A percentile compares a stretch with the other conserved stretches of the same genome.
phyloP scores from a whole-genome alignment of 163 green algal genomes.

The Prototheca cutis region DNA sequence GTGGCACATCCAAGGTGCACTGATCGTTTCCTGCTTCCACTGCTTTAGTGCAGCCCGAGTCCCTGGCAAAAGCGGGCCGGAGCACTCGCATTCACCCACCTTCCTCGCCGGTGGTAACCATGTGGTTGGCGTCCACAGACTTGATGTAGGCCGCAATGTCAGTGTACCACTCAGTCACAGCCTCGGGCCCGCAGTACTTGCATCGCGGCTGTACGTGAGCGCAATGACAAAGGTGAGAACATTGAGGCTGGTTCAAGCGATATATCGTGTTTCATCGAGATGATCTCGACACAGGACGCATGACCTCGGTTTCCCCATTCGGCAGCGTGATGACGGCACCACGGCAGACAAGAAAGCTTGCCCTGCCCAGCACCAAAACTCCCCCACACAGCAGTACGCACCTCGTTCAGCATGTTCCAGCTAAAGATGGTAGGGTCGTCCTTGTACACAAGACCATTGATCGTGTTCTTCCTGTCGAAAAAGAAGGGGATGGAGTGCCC shows the following conservation, averaged over 20 bases:
- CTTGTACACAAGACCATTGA: constrained; percentile 36
- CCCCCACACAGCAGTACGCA: no score
- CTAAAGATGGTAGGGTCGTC: constrained; percentile 53
- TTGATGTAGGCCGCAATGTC: constrained; percentile 16
- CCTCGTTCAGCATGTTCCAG: constrained; percentile 15
- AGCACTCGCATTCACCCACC: no score
- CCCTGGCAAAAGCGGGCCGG: no score
- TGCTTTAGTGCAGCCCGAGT: no score
- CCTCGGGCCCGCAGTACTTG: constrained; percentile 19
- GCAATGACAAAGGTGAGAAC: neutral
- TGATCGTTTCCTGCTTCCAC: no score
- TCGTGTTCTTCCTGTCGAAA: constrained; percentile 22
- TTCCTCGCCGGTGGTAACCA: constrained; percentile 12
- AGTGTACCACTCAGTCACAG: constrained; percentile 11
- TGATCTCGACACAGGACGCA: no score
- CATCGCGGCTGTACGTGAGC: constrained; percentile 5
- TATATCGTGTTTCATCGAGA: no score
- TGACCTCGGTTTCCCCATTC: no score
- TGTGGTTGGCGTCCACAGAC: constrained; percentile 20
- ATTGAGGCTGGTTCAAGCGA: neutral
- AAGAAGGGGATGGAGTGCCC: neutral
- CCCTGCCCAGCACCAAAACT: no score
- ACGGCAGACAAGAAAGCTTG: no score
- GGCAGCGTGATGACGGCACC: no score
- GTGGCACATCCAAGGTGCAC: no score